phyloP scores from a whole-genome alignment of 768 basidiomycete genomes.

The Agrocybe pediades region DNA sequence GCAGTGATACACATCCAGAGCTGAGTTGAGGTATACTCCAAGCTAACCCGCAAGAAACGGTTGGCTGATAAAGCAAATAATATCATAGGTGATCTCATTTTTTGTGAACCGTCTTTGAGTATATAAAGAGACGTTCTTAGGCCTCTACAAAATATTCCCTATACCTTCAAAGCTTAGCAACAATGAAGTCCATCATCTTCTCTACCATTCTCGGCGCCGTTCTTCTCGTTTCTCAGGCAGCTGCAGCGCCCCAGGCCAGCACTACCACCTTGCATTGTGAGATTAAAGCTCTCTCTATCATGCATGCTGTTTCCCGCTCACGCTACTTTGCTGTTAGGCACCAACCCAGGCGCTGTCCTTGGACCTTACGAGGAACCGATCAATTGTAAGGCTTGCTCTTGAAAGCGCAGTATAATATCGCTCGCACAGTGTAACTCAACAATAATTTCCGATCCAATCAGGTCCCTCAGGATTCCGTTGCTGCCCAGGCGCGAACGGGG shows the following conservation, averaged over 20 bases:
- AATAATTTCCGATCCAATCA: not conserved
- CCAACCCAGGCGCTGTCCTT: not conserved
- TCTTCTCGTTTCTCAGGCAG: not conserved
- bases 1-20: too few relatives aligned
- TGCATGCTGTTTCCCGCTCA: not conserved
- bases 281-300: not conserved
- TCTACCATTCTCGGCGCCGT: not conserved
- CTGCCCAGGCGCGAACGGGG: constrained; percentile 2
- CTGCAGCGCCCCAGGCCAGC: not conserved
- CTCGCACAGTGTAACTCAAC: not conserved
- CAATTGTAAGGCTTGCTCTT: not conserved
- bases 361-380: not conserved
- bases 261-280: not conserved
- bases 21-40: too few relatives aligned
- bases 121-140: too few relatives aligned
- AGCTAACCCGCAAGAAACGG: too few relatives aligned
- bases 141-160: too few relatives aligned
- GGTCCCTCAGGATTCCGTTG: constrained; percentile 12
- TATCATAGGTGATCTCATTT: too few relatives aligned
- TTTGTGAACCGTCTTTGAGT: too few relatives aligned
- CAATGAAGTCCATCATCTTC: not conserved
- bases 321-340: not conserved
- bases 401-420: not conserved
- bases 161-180: too few relatives aligned
- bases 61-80: too few relatives aligned